Evolutionary conservation across 2,329 filamentous ascomycete species (phyloP).

Genomic region (Fusarium tricinctum): DNA sequence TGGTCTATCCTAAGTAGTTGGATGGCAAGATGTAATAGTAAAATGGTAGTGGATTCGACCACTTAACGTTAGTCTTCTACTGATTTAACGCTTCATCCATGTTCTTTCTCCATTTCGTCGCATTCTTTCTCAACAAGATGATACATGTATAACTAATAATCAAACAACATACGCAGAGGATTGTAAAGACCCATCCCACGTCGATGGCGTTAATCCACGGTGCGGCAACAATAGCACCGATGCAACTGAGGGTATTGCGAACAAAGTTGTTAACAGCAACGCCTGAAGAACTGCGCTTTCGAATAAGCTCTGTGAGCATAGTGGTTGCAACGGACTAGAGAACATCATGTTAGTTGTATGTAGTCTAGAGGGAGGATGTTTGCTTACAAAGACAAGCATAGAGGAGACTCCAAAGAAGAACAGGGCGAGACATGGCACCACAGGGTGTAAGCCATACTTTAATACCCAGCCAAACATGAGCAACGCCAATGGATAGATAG

Average conservation of each 20-base stretch:
- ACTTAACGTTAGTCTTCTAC: neutral
- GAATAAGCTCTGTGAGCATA: constrained; percentile 89
- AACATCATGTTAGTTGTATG: constrained; percentile 18
- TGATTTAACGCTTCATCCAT: constrained; percentile 69
- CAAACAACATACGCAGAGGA: constrained; percentile 65
- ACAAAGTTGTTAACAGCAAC: constrained; percentile 87
- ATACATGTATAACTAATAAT: constrained; percentile 70
- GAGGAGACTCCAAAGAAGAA: constrained; percentile 82
- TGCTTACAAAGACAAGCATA: constrained; percentile 81
- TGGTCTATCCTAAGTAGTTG: neutral
- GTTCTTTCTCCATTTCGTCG: constrained; percentile 71
- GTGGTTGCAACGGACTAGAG: constrained; percentile 74
- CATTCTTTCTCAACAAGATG: constrained; percentile 71
- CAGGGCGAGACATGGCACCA: constrained; percentile 73
- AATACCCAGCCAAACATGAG: constrained; percentile 84
- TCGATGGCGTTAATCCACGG: constrained; percentile 80
- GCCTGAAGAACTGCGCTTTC: constrained; percentile 76
- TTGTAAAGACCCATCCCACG: constrained; percentile 82
- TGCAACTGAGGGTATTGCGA: constrained; percentile 81
- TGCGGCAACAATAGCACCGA: constrained; percentile 77
- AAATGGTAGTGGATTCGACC: neutral
- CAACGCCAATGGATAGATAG: constrained; percentile 77
- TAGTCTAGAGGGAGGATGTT: neutral
- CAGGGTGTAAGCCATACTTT: constrained; percentile 74
- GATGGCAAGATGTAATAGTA: too few species aligned